These are phyloP conservation scores for Chamaecrista fasciculata DNA, from an alignment of 306 rosid species.

Conservation along the genomic window DNA sequence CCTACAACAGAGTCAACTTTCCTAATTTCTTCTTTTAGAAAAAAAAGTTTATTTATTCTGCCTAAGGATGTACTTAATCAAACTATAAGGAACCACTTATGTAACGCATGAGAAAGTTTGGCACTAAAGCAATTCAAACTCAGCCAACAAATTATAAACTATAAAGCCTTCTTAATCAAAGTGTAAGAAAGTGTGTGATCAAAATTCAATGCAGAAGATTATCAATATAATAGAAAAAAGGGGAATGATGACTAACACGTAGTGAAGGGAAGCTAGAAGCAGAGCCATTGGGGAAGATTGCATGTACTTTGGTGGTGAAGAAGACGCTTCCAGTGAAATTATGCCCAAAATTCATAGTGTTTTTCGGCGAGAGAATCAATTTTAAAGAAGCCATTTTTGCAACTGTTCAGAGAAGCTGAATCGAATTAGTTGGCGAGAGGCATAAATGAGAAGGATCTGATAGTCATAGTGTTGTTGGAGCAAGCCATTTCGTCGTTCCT, in stretches of 20 bases:
- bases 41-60: background rate
- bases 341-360: constrained; percentile 21
- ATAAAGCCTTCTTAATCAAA: too few relatives aligned
- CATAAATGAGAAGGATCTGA: too few relatives aligned
- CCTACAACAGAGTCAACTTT: constrained; percentile 5
- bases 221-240: too few relatives aligned
- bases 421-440: too few relatives aligned
- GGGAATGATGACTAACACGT: constrained; percentile 40
- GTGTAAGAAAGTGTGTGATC: too few relatives aligned
- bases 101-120: constrained; percentile 4
- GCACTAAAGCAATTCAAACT: background rate
- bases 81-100: background rate
- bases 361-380: constrained; percentile 11
- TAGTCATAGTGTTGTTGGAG: background rate
- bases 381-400: constrained; percentile 40
- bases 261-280: constrained; percentile 41
- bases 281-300: constrained; percentile 51
- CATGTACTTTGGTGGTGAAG: constrained; percentile 35
- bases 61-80: constrained; percentile 16
- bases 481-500: constrained; percentile 21
- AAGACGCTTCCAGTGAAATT: constrained; percentile 24
- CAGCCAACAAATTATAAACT: background rate
- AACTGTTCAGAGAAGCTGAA: constrained; percentile 40
- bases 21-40: background rate
- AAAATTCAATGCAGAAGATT: too few relatives aligned